Base-by-base conservation (phyloP, 1,284 basidiomycete species). In the Cryptococcus jaspeensis region DNA sequence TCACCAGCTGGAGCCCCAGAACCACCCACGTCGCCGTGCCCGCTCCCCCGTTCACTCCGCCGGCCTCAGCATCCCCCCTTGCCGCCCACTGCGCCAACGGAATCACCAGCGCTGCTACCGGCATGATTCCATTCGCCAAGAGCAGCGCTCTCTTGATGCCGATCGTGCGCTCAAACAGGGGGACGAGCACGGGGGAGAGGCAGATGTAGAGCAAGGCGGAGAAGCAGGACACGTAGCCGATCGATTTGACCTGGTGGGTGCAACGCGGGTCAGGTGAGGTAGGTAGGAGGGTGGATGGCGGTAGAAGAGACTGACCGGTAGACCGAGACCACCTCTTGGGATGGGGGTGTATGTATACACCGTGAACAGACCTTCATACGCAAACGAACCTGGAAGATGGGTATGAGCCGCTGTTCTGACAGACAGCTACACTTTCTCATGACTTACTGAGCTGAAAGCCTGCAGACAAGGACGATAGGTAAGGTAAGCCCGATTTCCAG, bases 351-450 rank as follows among this genome's bases (percentile, higher is more conserved):
- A 39, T 12, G n/a, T 12, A n/a, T 58, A 67, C 18, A 67, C 57
- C 0, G 60, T 59, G 51, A 59, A 60, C n/a, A 69, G 62, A 12
- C 60, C 67, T 23, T 67, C 63, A 47, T 53, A 65, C 15, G 65
- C 60, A 23, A 67, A 60, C 16, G 44, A 57, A 1, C 57, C 65
- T 61, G 56, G 11, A 32, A 55, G 22, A 44, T 44, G 13, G n/a
- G 13, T 13, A 13, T 39, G n/a, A n/a, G n/a, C n/a, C n/a, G n/a
- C n/a, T n/a, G n/a, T n/a, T n/a, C n/a, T n/a, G n/a, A n/a, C n/a
- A n/a, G n/a, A n/a, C n/a, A n/a, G n/a, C n/a, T n/a, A n/a, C n/a
- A n/a, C n/a, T n/a, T n/a, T n/a, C n/a, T n/a, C n/a, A n/a, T n/a
- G n/a, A n/a, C n/a, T n/a, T n/a, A n/a, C n/a, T n/a, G n/a, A n/a